These are phyloP conservation scores for Bassia scoparia DNA, from an alignment of 148 eudicot species.

Conservation along the genomic window DNA sequence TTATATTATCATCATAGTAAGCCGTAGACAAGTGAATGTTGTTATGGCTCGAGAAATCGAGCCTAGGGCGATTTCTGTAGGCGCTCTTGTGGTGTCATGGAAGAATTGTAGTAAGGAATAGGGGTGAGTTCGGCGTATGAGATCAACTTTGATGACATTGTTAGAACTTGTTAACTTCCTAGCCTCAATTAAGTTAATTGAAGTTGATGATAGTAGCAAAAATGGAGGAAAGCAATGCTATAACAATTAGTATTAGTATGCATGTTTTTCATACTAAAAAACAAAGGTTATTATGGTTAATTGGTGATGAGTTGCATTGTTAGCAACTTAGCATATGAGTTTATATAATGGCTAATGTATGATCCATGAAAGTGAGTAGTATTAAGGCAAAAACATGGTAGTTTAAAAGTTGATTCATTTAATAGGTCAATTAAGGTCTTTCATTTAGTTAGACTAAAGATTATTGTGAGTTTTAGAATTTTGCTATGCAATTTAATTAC, in stretches of 20 bases:
- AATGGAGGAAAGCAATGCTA: background rate
- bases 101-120: constrained; percentile 34
- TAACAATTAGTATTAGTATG: background rate
- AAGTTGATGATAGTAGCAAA: background rate
- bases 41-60: background rate
- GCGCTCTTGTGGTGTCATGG: constrained; percentile 22
- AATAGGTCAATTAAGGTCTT: too few species aligned
- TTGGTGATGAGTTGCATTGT: too few species aligned
- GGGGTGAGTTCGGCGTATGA: constrained; percentile 39
- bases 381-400: too few species aligned
- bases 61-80: background rate
- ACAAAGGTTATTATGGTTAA: too few species aligned
- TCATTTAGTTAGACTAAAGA: too few species aligned
- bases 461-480: too few species aligned
- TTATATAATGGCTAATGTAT: too few species aligned
- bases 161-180: background rate
- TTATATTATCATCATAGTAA: background rate
- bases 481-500: too few species aligned
- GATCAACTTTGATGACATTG: constrained; percentile 23
- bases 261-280: background rate
- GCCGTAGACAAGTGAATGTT: background rate
- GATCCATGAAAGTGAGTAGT: too few species aligned
- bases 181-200: background rate
- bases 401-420: too few species aligned
- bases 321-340: too few species aligned